Percentiles rank a stretch among this genome's conserved stretches.
phyloP scores from a whole-genome alignment of 2,329 filamentous ascomycete genomes.

The Cercospora berteroae region DNA sequence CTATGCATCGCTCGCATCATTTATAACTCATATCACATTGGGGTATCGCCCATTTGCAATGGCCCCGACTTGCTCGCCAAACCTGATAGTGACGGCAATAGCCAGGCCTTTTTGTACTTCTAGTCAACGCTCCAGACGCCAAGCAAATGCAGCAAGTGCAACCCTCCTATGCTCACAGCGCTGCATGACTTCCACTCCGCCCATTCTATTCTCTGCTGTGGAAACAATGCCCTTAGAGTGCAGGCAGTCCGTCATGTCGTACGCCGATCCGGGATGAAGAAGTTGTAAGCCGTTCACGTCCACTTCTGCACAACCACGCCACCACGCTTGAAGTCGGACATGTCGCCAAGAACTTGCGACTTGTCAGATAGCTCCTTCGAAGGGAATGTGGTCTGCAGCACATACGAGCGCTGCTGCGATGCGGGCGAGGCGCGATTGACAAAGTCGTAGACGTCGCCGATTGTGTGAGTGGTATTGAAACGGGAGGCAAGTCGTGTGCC shows the following conservation, averaged over 20 bases:
- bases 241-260: neutral
- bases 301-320: constrained; percentile 58
- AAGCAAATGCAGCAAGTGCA: constrained; percentile 5
- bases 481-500: constrained; percentile 73
- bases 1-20: neutral
- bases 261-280: neutral
- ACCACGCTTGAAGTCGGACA: constrained; percentile 52
- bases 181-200: neutral
- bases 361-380: constrained; percentile 76
- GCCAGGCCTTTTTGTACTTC: neutral
- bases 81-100: neutral
- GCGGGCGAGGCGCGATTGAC: constrained; percentile 63
- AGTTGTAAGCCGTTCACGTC: constrained; percentile 29
- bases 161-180: neutral
- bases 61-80: neutral
- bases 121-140: constrained; percentile 6
- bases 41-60: constrained; percentile 5
- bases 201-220: neutral
- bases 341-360: constrained; percentile 46
- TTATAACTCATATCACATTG: constrained; percentile 1
- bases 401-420: constrained; percentile 61
- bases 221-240: neutral
- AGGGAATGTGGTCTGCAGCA: constrained; percentile 78
- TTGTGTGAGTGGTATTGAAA: constrained; percentile 76
- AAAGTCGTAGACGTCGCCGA: constrained; percentile 75